Base-by-base conservation (phyloP, 306 rosid species). In the Vachellia pachyceras region DNA sequence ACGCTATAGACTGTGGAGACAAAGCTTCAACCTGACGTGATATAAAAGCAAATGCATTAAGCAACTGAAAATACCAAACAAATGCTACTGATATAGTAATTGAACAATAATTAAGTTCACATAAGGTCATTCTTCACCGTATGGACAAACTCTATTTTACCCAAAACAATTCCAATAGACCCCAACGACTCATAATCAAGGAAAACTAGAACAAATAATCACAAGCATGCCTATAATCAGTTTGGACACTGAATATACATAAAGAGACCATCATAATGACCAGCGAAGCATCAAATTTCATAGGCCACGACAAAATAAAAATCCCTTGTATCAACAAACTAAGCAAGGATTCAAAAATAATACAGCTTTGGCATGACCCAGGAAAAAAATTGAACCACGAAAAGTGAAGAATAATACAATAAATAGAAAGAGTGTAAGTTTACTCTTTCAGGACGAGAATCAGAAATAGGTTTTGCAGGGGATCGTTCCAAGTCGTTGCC, bases 21-120 rank as follows among this genome's bases (percentile, higher is more conserved):
- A 64, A 45, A 33, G 84, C 40, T 37, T 78, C 88, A 79, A 84
- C 92, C 96, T 91, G 75, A 1, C 85, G 77, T 25, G 41, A 63
- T 15, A 72, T 37, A 23, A 66, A 65, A 63, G 44, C 77, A 17
- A 77, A 20, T n/a, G 65, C 49, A 50, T 35, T 42, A 17, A 55
- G 35, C 78, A 84, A 44, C 65, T 75, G 20, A 40, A 68, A 42
- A 42, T 12, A 76, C 46, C 66, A 13, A 46, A 14, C 11, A 37
- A 66, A 40, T 66, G 40, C 64, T 33, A 75, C 35, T 69, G 3
- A 4, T 46, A 67, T 13, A 13, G 7, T 10, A 55, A 40, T 37
- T 54, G 36, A 72, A 35, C 12, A 46, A 46, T 40, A 37, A 37
- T 37, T 29, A 1, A 1, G 42, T 64, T 72, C 74, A 74, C 47